These are phyloP conservation scores for Neopestalotiopsis sp. DNA, from an alignment of 2,329 filamentous ascomycete species.

Conservation along the genomic window DNA sequence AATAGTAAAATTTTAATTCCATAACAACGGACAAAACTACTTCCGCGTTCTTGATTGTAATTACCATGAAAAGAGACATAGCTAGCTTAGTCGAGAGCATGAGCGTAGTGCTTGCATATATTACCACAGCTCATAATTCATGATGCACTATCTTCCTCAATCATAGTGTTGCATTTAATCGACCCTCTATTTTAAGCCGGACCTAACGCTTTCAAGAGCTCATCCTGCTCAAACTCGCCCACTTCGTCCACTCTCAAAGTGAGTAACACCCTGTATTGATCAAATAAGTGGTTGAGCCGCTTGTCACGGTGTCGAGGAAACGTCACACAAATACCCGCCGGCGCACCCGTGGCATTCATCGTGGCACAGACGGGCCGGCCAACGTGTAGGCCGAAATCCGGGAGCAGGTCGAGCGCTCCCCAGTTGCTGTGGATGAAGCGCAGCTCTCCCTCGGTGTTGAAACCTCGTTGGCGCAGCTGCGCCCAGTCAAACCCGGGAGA, in stretches of 20 bases:
- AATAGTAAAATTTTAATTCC: background rate
- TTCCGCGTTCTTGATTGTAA: too few relatives aligned
- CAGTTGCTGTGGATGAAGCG: background rate
- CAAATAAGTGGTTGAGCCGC: background rate
- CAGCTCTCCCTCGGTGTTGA: constrained; percentile 22
- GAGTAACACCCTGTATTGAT: background rate
- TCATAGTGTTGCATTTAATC: too few relatives aligned
- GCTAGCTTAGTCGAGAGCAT: too few relatives aligned
- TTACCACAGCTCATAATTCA: background rate
- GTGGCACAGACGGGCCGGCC: background rate
- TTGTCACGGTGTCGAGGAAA: background rate
- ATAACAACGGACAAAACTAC: too few relatives aligned
- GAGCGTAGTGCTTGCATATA: background rate
- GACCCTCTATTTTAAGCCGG: background rate
- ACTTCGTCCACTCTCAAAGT: background rate
- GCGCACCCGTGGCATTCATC: background rate
- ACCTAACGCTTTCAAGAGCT: background rate
- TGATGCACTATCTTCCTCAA: background rate
- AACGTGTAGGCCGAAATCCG: background rate
- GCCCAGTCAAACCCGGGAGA: background rate
- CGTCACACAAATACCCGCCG: background rate
- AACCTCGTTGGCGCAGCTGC: background rate
- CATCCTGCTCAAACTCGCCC: background rate
- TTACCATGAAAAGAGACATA: too few relatives aligned
- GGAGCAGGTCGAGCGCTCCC: background rate